Percentiles rank a stretch among this genome's conserved stretches.
These are phyloP conservation scores for Cladosporium sphaerospermum DNA, from an alignment of 2,329 filamentous ascomycete species.

Conservation along the genomic window DNA sequence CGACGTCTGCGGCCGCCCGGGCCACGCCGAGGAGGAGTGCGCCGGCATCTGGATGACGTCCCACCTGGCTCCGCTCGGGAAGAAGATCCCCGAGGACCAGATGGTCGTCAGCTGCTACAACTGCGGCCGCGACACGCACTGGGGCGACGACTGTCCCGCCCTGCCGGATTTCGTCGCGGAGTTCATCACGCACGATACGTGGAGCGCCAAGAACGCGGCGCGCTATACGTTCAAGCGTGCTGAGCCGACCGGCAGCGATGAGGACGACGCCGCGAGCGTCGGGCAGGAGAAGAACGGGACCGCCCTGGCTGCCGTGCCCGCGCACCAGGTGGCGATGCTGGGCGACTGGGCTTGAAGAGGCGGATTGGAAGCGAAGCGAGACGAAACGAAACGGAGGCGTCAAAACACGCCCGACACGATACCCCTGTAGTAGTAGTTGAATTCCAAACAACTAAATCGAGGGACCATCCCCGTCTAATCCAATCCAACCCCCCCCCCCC, in stretches of 20 bases:
- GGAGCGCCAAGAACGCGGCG: slow-evolving; percentile 6
- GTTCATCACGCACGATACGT: slow-evolving; percentile 8
- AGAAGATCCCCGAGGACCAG: neutral
- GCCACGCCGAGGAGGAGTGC: slow-evolving; percentile 24
- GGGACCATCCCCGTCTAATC: neutral
- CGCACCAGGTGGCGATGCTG: slow-evolving; percentile 6
- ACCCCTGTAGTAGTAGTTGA: too few relatives aligned
- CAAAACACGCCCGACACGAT: too few relatives aligned
- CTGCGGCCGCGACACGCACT: slow-evolving; percentile 16
- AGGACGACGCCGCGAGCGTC: neutral
- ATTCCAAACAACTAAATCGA: too few relatives aligned
- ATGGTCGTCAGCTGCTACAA: slow-evolving; percentile 19
- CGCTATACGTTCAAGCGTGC: neutral
- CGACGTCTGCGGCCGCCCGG: slow-evolving; percentile 16
- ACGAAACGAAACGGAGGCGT: too few relatives aligned
- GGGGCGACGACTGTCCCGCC: slow-evolving; percentile 18
- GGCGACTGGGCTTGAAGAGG: slow-evolving; percentile 4
- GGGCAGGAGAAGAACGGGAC: neutral
- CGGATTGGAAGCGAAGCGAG: too few relatives aligned
- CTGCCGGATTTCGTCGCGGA: slow-evolving; percentile 13
- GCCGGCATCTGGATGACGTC: slow-evolving; percentile 18
- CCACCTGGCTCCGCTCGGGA: neutral
- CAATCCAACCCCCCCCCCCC: neutral
- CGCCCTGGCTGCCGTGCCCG: neutral
- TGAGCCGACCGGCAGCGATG: neutral